Percentiles rank a stretch among this genome's conserved stretches.
Conservation (phyloP, 495 filamentous ascomycete genomes). For the Chlorociboria aeruginascens region DNA sequence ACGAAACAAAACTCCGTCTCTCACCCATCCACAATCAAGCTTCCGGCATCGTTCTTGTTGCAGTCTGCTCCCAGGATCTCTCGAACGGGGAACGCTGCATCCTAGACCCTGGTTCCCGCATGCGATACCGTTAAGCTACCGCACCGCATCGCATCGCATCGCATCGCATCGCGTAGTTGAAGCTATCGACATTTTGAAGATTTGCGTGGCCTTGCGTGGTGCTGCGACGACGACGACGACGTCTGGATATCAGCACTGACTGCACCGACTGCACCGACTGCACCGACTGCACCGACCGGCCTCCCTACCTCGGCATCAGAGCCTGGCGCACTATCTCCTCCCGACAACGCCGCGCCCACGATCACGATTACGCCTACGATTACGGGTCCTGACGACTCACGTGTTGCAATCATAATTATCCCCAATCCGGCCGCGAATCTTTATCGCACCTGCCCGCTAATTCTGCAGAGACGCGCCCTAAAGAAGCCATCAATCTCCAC, state of each 20-base stretch:
- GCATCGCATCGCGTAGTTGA: constrained; percentile 2
- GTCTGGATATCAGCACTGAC: no score
- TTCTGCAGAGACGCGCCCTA: constrained; percentile 1
- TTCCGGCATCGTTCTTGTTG: constrained; percentile 14
- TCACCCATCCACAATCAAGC: constrained; percentile 9
- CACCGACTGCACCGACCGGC: no score
- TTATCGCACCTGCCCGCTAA: not conserved
- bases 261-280: no score
- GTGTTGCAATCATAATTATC: no score
- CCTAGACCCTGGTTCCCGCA: constrained; percentile 16
- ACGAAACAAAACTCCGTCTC: not conserved
- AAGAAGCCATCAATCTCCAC: not conserved
- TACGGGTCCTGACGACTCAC: no score
- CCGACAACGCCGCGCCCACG: no score
- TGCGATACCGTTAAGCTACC: constrained; percentile 1
- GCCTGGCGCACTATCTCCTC: no score
- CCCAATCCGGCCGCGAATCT: not conserved
- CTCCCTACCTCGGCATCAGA: no score
- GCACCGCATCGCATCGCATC: not conserved
- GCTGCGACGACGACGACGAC: no score
- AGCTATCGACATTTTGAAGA: constrained; percentile 7
- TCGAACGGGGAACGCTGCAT: constrained; percentile 1
- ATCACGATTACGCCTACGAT: no score
- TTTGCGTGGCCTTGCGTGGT: no score
- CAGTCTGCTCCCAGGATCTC: constrained; percentile 8